phyloP scores from a whole-genome alignment of 768 basidiomycete species.

The Kwoniella pini region DNA sequence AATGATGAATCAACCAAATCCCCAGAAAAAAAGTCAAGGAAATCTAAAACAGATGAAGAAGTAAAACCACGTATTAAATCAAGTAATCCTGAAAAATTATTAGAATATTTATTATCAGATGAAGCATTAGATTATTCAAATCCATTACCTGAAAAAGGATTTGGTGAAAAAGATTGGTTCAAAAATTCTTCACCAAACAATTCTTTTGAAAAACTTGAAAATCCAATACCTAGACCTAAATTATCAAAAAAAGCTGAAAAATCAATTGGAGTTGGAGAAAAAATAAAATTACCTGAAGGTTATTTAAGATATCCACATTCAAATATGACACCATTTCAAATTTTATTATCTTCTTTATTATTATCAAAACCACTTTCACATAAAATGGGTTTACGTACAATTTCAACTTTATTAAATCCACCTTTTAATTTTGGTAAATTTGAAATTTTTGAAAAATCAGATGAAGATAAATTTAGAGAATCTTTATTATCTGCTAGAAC shows the following conservation, averaged over 20 bases:
- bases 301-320: constrained; percentile 37
- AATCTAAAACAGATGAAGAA: background rate
- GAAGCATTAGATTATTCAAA: constrained; percentile 40
- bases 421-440: constrained; percentile 33
- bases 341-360: constrained; percentile 32
- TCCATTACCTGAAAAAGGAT: constrained; percentile 26
- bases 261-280: no score
- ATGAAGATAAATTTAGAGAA: constrained; percentile 32
- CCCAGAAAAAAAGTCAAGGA: background rate
- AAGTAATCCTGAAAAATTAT: background rate
- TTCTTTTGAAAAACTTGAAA: constrained; percentile 1
- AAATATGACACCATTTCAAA: constrained; percentile 44
- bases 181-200: constrained; percentile 8
- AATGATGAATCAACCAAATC: background rate
- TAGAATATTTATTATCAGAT: constrained; percentile 41
- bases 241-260: background rate
- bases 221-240: constrained; percentile 8
- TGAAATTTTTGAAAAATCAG: constrained; percentile 24
- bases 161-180: constrained; percentile 36
- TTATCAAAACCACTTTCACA: constrained; percentile 46
- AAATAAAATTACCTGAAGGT: background rate
- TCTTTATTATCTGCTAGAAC: constrained; percentile 40
- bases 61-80: background rate
- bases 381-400: constrained; percentile 40
- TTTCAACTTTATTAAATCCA: constrained; percentile 40